Conservation (phyloP, 768 basidiomycete genomes). For the Boletus subparvulus region DNA sequence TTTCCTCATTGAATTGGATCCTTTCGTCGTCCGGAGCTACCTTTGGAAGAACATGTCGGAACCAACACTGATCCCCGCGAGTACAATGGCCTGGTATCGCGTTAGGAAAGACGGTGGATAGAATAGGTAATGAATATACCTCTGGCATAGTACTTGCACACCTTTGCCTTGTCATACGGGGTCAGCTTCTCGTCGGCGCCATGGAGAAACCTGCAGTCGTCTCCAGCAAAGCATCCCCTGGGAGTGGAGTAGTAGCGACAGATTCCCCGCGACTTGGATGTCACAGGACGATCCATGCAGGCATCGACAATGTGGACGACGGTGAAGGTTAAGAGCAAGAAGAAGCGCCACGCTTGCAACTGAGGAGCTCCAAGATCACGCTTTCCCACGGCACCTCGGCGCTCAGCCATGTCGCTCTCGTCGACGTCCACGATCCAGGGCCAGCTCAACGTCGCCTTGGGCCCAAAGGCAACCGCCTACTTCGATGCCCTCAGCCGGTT, state of each 20-base stretch:
- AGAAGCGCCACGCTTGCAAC: neutral
- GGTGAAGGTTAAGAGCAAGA: neutral
- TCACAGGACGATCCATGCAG: slow-evolving; percentile 53
- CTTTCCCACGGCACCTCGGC: slow-evolving; percentile 16
- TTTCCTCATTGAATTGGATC: slow-evolving; percentile 40
- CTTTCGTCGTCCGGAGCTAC: slow-evolving; percentile 24
- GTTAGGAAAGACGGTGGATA: neutral
- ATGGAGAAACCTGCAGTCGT: slow-evolving; percentile 77
- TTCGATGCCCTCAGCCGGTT: slow-evolving; percentile 66
- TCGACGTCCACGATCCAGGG: slow-evolving; percentile 72
- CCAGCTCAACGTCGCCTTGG: slow-evolving; percentile 62
- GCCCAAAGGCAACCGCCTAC: slow-evolving; percentile 57
- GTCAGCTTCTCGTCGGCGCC: slow-evolving; percentile 52
- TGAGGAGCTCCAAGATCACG: neutral
- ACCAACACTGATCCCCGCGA: slow-evolving; percentile 74
- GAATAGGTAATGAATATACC: slow-evolving; percentile 38
- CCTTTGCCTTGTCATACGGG: slow-evolving; percentile 70
- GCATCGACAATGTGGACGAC: slow-evolving; percentile 20
- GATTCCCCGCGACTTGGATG: slow-evolving; percentile 68
- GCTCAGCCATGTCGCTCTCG: slow-evolving; percentile 62
- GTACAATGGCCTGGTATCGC: slow-evolving; percentile 61
- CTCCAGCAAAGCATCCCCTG: slow-evolving; percentile 68
- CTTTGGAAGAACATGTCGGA: slow-evolving; percentile 48
- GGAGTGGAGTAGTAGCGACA: slow-evolving; percentile 65
- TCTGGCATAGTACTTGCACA: slow-evolving; percentile 61